Base-by-base conservation (phyloP, 1,284 basidiomycete species). In the Ganoderma resinaceum region DNA sequence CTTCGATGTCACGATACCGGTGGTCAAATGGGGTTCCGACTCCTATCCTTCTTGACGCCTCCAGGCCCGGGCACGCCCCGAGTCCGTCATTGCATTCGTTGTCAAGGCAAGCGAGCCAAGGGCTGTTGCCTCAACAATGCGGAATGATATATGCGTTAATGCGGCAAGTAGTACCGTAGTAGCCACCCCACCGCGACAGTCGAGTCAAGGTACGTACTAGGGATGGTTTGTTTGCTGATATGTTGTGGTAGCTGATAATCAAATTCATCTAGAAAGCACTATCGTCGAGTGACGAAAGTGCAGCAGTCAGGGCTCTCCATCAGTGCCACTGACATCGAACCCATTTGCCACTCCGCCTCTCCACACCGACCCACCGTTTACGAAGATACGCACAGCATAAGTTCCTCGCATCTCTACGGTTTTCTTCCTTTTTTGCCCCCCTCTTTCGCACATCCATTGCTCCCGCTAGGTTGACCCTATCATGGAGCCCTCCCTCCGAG, bases 1-100 rank as follows among this genome's bases (percentile, higher is more conserved):
- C 37, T 38, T 29, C n/a, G 37, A 60, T 40, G 58, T 40, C 37
- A 40, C 37, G 57, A 59, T 59, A 23, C 35, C 35, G 57, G 57
- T 40, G 16, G 37, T 37, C 23, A 29, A 60, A 26, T 38, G 23
- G 38, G 58, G 37, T 12, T 40, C 58, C 58, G 58, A 60, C 42
- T 43, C 42, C 40, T n/a, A 8, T 1, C 18, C 46, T 18, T 55
- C 52, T 33, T 55, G 29, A 33, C 29, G 14, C 52, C 52, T 55
- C 52, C 7, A 55, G 26, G 29, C 1, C 33, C 52, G 26, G n/a
- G 43, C n/a, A 23, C 16, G 8, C 52, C 33, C 18, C 42, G 2
- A n/a, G 18, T 18, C 42, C 12, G 1, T 33, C 52, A 33, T 18
- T 33, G 29, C 52, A 3, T 55, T 55, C 29, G 52, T 55, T 29